Evolutionary conservation across 1,139 yeast species (phyloP), one percentile per base, ranked within the genome.

Genomic region (Yamadazyma triangularis): DNA sequence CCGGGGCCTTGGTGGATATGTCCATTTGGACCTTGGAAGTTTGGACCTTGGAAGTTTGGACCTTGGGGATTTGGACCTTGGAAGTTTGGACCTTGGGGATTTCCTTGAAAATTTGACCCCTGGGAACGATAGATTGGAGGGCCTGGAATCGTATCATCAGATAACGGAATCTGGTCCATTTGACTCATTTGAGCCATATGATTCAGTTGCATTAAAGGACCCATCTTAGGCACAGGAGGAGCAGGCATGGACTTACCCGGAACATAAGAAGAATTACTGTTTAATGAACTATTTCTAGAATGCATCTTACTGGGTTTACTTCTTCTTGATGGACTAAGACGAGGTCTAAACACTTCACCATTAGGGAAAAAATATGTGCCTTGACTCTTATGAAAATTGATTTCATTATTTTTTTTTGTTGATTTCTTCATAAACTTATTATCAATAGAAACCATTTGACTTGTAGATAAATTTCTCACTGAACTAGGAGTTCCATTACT

Each of bases 311-410:
- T 45, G 5, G 75, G 75, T 34, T 68, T 53, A 28, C 60, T 48
- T 32, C 75, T 54, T 26, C 40, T 37, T 9, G 58, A 39, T 1
- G 73, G 70, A 11, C 61, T 52, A 27, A 49, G 48, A 26, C 77
- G 47, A 1, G 79, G 78, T 21, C 72, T 53, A 45, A 73, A 73
- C 4, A 72, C 61, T 44, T 73, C 79, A 29, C 79, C 79, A 45
- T 73, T 73, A 9, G 79, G 78, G 43, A 73, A 73, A 39, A 58
- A 64, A 44, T 63, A 71, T 30, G 59, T 49, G 4, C 71, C 70
- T 27, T 41, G 44, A 23, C 27, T 32, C 13, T 44, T 44, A 26
- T 38, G 44, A 26, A 33, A 37, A 11, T 33, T 18, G 8, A 18
- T 18, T 18, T 18, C 20, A 18, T 18, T 18, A 40, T 9, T 18